Conservation (phyloP, 139 green algal genomes). For the Edaphochlamys debaryana region DNA sequence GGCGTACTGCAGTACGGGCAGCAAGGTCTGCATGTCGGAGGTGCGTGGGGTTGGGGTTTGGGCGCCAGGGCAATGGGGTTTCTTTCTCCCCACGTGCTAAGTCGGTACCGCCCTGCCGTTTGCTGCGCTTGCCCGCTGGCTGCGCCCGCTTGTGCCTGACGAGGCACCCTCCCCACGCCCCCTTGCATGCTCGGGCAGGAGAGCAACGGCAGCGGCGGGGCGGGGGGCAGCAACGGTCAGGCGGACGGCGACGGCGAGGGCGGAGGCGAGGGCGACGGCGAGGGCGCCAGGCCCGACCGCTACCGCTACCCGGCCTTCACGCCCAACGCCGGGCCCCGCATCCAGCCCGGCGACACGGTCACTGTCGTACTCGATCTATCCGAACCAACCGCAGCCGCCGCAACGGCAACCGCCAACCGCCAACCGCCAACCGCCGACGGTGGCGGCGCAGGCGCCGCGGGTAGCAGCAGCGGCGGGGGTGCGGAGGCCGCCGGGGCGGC, state of each 20-base stretch:
- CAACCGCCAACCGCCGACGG: too few species aligned
- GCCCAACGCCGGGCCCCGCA: background rate
- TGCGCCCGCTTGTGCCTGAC: too few species aligned
- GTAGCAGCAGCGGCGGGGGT: background rate
- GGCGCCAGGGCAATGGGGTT: too few species aligned
- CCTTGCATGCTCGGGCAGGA: too few species aligned
- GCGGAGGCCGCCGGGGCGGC: background rate
- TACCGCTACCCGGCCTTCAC: background rate
- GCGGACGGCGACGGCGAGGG: background rate
- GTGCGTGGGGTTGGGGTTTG: too few species aligned
- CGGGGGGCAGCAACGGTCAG: background rate
- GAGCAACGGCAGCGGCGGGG: too few species aligned
- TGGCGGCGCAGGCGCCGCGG: background rate
- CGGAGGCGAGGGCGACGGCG: background rate
- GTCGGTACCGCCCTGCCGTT: too few species aligned
- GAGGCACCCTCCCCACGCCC: too few species aligned
- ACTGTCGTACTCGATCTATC: constrained; percentile 36
- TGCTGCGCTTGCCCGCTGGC: too few species aligned
- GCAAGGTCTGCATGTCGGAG: constrained; percentile 7
- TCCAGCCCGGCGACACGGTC: constrained; percentile 36
- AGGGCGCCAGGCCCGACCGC: background rate
- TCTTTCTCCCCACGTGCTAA: too few species aligned
- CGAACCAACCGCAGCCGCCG: too few species aligned
- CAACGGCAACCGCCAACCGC: too few species aligned
- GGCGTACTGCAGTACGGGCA: constrained; percentile 47